Evolutionary conservation across 305 asterid genomes (phyloP), one percentile per base, ranked within the genome.

Genomic region (Rubia balearica): DNA sequence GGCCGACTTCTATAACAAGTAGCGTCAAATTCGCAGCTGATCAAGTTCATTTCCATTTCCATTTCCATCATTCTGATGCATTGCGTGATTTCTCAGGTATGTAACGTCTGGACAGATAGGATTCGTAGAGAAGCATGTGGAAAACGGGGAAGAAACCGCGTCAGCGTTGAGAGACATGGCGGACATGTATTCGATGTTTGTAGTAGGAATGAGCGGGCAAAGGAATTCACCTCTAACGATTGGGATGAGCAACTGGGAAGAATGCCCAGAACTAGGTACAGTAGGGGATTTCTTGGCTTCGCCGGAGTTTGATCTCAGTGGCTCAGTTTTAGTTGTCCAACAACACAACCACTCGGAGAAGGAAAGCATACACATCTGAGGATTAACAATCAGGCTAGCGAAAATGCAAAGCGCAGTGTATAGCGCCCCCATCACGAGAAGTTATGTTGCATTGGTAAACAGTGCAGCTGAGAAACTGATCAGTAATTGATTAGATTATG

Each of bases 231-330:
- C 78, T 30, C 70, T 91, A 75, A 90, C 92, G 43, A 87, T 87
- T 6, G 96, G 98, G 68, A 77, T 95, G 87, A 91, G 99, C 75
- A 98, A 95, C 77, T 95, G 97, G 99, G 99, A 91, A 84, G 99
- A 91, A 79, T 91, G 97, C 77, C 98, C 97, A 2, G 99, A 90
- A 87, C 99, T 95, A 11, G 99, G 99, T 43, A 87, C 85, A 78
- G 87, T 95, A 75, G 99, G 99, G 12, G 99, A 95, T 79, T 85
- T 91, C 72, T 81, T 95, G 86, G 96, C 99, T 73, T 95, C 99
- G 71, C 77, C 97, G 41, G 99, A 90, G 38, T 91, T 90, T 60
- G 97, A 95, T 80, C 86, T 86, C 65, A 79, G 98, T 68, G 91
- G 98, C 75, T 95, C 98, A 9, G 90, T 95, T 67, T 83, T 95